Percentiles rank a stretch among this genome's conserved stretches.
Conservation (phyloP, 2,329 filamentous ascomycete genomes). For the Fusarium sp. region DNA sequence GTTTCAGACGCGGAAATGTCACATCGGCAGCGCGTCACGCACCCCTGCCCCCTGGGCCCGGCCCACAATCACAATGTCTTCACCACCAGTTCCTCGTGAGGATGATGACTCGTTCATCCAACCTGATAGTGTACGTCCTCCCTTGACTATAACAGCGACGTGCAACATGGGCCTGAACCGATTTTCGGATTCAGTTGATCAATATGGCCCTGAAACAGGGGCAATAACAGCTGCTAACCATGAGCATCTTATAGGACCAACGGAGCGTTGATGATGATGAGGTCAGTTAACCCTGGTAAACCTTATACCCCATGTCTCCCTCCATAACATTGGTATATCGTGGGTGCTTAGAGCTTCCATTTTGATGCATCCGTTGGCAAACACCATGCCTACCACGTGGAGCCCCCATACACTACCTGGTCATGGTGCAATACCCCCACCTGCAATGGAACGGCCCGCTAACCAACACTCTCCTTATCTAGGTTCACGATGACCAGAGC, state of each 20-base stretch:
- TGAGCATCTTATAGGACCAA: slow-evolving; percentile 11
- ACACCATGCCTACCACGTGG: background rate
- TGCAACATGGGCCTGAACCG: background rate
- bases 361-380: background rate
- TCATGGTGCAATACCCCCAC: background rate
- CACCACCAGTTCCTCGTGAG: slow-evolving; percentile 1
- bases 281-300: slow-evolving; percentile 19
- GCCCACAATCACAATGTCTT: slow-evolving; percentile 6
- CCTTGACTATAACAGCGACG: background rate
- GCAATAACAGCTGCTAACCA: slow-evolving; percentile 4
- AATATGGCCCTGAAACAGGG: background rate
- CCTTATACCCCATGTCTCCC: background rate
- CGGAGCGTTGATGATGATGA: slow-evolving; percentile 32
- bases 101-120: slow-evolving; percentile 30
- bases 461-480: background rate
- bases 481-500: slow-evolving; percentile 34
- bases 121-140: slow-evolving; percentile 24
- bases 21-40: background rate
- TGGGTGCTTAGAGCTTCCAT: background rate
- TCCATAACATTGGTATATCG: background rate
- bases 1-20: background rate
- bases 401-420: background rate
- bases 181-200: background rate
- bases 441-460: slow-evolving; percentile 6
- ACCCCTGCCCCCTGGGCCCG: background rate